These are phyloP conservation scores for Thuja plicata DNA, from an alignment of 83 land plant species.

Conservation along the genomic window DNA sequence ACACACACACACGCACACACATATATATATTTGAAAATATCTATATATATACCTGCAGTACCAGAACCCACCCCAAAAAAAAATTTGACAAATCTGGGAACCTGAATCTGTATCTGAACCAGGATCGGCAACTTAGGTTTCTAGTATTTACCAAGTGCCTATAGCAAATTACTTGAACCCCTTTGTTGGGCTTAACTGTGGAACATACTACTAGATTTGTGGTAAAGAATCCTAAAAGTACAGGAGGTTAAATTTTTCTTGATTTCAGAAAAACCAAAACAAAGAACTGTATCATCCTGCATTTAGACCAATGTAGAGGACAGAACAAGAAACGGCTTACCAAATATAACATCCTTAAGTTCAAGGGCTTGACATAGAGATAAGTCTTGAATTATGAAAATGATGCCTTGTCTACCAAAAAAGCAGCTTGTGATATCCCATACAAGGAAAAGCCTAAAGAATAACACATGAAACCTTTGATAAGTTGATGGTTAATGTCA, in stretches of 20 bases:
- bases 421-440: background rate
- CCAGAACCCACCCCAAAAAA: no score
- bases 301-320: background rate
- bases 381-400: background rate
- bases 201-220: background rate
- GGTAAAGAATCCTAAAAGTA: background rate
- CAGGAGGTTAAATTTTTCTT: background rate
- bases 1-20: no score
- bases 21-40: no score
- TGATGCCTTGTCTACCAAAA: background rate
- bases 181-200: background rate
- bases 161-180: background rate
- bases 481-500: background rate
- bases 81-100: no score
- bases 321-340: background rate
- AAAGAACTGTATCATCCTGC: background rate
- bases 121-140: no score
- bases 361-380: background rate
- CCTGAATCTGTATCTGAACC: no score
- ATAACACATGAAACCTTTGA: background rate
- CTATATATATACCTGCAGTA: no score
- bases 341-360: background rate
- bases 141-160: background rate
- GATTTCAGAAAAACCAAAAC: background rate
- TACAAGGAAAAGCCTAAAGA: background rate